A percentile compares a stretch with the other conserved stretches of the same genome.
Conservation (phyloP, 371 early-diverging fungal species). For the Apophysomyces trapeziformis region DNA sequence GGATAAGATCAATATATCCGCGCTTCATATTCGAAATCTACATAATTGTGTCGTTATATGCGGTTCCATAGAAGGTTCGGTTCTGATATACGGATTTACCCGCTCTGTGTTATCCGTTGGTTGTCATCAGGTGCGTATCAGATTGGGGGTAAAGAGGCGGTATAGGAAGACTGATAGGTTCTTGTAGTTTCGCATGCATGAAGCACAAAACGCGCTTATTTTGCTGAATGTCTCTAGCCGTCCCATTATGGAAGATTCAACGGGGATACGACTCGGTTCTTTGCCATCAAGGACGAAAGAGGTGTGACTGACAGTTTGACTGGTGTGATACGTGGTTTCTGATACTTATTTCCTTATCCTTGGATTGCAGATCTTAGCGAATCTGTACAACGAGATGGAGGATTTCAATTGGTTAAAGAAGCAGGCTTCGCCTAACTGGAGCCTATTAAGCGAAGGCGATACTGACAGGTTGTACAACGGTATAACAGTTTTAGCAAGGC, state of each 20-base stretch:
- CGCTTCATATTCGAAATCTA: constrained; percentile 73
- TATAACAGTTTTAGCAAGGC: background rate
- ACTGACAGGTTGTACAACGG: constrained; percentile 4
- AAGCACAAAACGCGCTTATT: constrained; percentile 62
- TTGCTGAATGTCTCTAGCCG: constrained; percentile 72
- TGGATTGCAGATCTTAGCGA: constrained; percentile 20
- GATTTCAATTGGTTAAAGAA: constrained; percentile 88
- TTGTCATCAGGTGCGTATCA: constrained; percentile 64
- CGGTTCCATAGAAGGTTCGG: constrained; percentile 70
- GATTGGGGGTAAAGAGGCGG: background rate
- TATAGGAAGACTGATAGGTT: background rate
- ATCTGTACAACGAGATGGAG: constrained; percentile 67
- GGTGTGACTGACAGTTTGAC: background rate
- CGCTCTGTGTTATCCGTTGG: constrained; percentile 62
- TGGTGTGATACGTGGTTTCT: background rate
- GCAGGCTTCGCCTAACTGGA: constrained; percentile 80
- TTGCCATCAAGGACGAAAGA: background rate
- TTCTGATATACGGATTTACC: constrained; percentile 66
- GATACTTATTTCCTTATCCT: background rate
- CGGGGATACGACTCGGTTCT: constrained; percentile 57
- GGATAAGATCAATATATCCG: constrained; percentile 37
- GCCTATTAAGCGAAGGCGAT: constrained; percentile 9
- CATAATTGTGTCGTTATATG: constrained; percentile 63
- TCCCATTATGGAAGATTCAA: constrained; percentile 84
- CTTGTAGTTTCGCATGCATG: constrained; percentile 77